Evolutionary conservation across 2,329 filamentous ascomycete species (phyloP).

Genomic region (Xylaria sp.): DNA sequence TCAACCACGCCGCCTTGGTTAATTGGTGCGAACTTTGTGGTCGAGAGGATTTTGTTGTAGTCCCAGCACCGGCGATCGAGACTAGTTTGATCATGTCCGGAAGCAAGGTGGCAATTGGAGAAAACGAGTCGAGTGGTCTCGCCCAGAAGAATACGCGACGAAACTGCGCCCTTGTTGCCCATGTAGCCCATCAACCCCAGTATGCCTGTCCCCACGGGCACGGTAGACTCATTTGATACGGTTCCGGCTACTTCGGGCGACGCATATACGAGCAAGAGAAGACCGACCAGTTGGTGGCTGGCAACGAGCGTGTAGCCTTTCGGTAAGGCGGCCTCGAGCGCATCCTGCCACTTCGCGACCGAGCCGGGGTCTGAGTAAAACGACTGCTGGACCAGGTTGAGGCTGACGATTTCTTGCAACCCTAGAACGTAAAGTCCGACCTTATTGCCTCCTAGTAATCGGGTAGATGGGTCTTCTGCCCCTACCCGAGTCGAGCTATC

Average conservation of each 20-base stretch:
- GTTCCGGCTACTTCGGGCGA: slow-evolving; percentile 74
- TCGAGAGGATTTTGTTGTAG: slow-evolving; percentile 72
- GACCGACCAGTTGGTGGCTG: slow-evolving; percentile 82
- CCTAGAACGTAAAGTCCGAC: slow-evolving; percentile 89
- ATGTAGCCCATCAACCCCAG: slow-evolving; percentile 89
- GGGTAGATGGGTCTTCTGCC: slow-evolving; percentile 44
- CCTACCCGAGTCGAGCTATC: slow-evolving; percentile 42
- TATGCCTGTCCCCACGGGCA: slow-evolving; percentile 83
- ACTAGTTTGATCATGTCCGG: slow-evolving; percentile 76
- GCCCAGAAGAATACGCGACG: slow-evolving; percentile 79
- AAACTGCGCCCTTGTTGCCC: slow-evolving; percentile 93
- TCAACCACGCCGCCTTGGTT: slow-evolving; percentile 64
- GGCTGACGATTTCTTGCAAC: slow-evolving; percentile 88
- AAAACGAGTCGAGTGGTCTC: slow-evolving; percentile 90
- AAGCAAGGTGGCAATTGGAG: slow-evolving; percentile 88
- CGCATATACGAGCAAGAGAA: slow-evolving; percentile 84
- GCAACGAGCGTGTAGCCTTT: slow-evolving; percentile 75
- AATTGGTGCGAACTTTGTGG: slow-evolving; percentile 79
- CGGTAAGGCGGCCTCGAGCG: slow-evolving; percentile 74
- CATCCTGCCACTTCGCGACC: slow-evolving; percentile 78
- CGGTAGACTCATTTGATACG: slow-evolving; percentile 80
- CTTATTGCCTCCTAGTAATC: slow-evolving; percentile 63
- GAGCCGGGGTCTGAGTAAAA: slow-evolving; percentile 73
- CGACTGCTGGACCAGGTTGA: slow-evolving; percentile 78
- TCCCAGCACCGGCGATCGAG: slow-evolving; percentile 91